Conservation (phyloP, 73 alveolate species). For the Tetrahymena borealis region DNA sequence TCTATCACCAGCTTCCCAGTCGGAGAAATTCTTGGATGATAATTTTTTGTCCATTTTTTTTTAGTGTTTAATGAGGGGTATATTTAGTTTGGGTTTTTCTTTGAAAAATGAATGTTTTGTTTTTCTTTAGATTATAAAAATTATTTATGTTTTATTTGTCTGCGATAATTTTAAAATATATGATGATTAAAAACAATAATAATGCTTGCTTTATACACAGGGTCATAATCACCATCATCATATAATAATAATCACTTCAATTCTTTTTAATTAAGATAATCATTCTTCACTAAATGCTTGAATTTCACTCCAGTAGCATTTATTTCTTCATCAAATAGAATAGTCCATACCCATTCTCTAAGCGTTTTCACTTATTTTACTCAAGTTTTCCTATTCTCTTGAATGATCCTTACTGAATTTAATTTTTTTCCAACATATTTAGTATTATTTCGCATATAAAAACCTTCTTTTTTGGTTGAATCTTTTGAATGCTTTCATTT, state of each 20-base stretch:
- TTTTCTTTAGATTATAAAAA: neutral
- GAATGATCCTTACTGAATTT: neutral
- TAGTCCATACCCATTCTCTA: neutral
- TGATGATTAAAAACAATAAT: too few relatives aligned
- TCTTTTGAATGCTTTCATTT: too few relatives aligned
- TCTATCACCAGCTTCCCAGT: slow-evolving; percentile 73
- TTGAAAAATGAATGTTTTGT: neutral
- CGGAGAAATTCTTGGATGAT: slow-evolving; percentile 17
- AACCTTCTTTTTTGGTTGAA: too few relatives aligned
- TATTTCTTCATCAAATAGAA: neutral
- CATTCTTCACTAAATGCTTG: neutral
- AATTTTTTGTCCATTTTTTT: neutral
- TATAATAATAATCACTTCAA: too few relatives aligned
- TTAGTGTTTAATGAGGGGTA: neutral
- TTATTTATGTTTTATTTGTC: neutral
- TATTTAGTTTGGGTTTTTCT: neutral
- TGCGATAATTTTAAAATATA: neutral
- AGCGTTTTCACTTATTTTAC: neutral
- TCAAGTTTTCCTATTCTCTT: neutral
- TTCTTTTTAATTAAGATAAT: too few relatives aligned
- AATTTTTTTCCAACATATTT: neutral
- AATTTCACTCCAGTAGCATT: neutral
- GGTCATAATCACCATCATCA: too few relatives aligned
- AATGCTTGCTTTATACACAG: too few relatives aligned
- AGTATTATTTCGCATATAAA: too few relatives aligned